Percentiles rank a stretch among this genome's conserved stretches.
Evolutionary conservation across 2,329 filamentous ascomycete species (phyloP).

Genomic region (Penicillium crustosum): DNA sequence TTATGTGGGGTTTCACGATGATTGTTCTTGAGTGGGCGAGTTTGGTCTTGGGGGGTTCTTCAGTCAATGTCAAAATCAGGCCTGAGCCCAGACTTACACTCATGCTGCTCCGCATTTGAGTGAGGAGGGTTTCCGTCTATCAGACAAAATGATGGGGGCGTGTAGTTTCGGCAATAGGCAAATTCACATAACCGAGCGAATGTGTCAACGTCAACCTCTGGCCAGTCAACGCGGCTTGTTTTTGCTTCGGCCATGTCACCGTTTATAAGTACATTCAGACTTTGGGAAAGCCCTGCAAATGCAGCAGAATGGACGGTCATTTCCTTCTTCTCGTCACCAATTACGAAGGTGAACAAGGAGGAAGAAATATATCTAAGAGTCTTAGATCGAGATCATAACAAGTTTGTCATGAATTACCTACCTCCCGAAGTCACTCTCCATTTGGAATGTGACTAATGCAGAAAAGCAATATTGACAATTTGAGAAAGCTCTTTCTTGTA

Average conservation of each 20-base stretch:
- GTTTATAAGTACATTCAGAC: background rate
- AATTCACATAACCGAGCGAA: slow-evolving; percentile 5
- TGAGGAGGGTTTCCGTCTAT: background rate
- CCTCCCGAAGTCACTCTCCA: background rate
- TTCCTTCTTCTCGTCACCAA: background rate
- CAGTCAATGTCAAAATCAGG: background rate
- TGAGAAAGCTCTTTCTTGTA: background rate
- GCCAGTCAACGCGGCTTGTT: background rate
- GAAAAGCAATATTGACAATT: background rate
- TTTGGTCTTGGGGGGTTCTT: no score
- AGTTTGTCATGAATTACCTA: background rate
- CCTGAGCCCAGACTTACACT: background rate
- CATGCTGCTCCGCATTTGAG: background rate
- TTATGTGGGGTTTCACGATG: slow-evolving; percentile 3
- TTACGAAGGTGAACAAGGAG: background rate
- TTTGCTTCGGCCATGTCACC: background rate
- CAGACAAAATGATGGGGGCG: background rate
- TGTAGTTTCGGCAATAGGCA: background rate
- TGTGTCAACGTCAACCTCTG: background rate
- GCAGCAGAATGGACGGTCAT: background rate
- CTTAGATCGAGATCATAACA: background rate
- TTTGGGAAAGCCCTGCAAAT: background rate
- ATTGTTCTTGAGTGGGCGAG: no score
- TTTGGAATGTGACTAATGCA: background rate
- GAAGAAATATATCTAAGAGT: background rate